Evolutionary conservation across 129 eudicot species (phyloP).

Genomic region (Flaveria bidentis): DNA sequence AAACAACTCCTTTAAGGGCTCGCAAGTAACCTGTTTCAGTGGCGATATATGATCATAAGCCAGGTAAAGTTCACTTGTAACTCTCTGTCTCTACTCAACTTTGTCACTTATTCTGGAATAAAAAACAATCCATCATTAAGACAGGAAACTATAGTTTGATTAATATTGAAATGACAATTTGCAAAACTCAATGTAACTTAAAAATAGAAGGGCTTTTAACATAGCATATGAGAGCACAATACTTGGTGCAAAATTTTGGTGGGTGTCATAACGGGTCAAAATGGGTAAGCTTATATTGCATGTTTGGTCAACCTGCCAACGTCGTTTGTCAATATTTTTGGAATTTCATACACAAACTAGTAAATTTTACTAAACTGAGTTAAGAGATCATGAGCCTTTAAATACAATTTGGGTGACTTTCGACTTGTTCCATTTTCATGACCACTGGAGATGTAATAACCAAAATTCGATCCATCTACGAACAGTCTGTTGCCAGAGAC

Average conservation of each 20-base stretch:
- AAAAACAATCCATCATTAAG: conserved; percentile 1
- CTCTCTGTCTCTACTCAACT: conserved; percentile 27
- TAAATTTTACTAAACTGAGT: background rate
- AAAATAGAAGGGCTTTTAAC: background rate
- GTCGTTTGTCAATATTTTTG: background rate
- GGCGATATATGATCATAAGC: conserved; percentile 25
- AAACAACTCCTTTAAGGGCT: background rate
- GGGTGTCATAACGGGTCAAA: background rate
- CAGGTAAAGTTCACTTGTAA: conserved; percentile 28
- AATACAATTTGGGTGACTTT: background rate
- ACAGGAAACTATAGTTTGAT: background rate
- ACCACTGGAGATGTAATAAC: background rate
- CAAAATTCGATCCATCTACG: background rate
- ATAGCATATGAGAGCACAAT: background rate
- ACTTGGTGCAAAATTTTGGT: background rate
- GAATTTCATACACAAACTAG: background rate
- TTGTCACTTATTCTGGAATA: conserved; percentile 24
- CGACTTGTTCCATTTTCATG: background rate
- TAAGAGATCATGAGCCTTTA: background rate
- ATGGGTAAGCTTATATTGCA: background rate
- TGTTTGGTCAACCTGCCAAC: background rate
- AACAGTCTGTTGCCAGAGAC: background rate
- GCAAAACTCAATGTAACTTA: background rate
- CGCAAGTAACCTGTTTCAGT: conserved; percentile 14
- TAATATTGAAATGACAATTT: background rate